Conservation (phyloP, 352 stramenopile genomes). For the Pythium insidiosum region DNA sequence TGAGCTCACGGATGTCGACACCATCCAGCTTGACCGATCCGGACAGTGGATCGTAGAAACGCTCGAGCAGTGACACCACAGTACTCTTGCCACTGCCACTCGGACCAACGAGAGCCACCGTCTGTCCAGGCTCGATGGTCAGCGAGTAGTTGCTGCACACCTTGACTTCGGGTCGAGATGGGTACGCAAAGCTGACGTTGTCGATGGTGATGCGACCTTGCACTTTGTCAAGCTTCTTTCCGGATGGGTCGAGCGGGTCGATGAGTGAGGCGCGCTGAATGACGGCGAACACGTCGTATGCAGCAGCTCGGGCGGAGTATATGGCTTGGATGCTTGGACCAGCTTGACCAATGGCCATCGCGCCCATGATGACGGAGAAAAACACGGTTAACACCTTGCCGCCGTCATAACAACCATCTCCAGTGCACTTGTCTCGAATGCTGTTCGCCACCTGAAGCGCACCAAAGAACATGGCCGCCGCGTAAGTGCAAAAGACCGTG, state of each 20-base stretch:
- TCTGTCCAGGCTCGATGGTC: conserved; percentile 25
- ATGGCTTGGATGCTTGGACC: conserved; percentile 54
- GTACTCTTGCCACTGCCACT: conserved; percentile 78
- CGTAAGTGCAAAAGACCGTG: conserved; percentile 63
- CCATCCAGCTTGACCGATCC: conserved; percentile 18
- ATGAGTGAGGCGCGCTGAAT: conserved; percentile 55
- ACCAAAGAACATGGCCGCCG: conserved; percentile 70
- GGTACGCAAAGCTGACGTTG: conserved; percentile 74
- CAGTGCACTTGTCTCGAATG: conserved; percentile 28
- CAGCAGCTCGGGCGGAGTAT: conserved; percentile 39
- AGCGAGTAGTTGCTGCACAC: conserved; percentile 18
- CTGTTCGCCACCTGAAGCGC: conserved; percentile 56
- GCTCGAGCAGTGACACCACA: conserved; percentile 83
- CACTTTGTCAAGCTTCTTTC: conserved; percentile 17
- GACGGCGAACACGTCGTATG: conserved; percentile 58
- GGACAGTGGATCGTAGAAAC: conserved; percentile 80
- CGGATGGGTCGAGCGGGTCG: conserved; percentile 27
- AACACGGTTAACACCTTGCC: conserved; percentile 64
- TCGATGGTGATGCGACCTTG: conserved; percentile 58
- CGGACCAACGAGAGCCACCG: conserved; percentile 26
- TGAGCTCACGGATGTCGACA: conserved; percentile 43
- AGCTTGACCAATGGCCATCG: conserved; percentile 64
- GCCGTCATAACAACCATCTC: conserved; percentile 43
- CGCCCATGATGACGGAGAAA: conserved; percentile 60
- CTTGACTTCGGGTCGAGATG: conserved; percentile 12